These are phyloP conservation scores for Ochetophila trinervis DNA, from an alignment of 306 rosid genomes.

Conservation along the genomic window DNA sequence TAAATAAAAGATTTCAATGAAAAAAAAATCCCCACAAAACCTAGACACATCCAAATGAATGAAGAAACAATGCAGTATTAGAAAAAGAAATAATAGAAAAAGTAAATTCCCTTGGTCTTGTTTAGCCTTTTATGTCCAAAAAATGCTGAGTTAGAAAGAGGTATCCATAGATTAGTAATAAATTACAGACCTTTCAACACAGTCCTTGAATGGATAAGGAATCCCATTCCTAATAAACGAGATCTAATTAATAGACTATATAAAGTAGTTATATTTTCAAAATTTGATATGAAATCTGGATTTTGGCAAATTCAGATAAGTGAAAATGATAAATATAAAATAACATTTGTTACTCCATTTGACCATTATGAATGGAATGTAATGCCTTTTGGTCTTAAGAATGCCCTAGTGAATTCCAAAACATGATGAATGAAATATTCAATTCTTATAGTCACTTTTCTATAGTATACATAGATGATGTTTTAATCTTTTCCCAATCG, in stretches of 20 bases:
- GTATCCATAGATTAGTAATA: neutral
- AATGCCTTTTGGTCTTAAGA: neutral
- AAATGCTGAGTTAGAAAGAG: neutral
- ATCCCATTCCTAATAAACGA: too few relatives aligned
- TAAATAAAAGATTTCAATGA: too few relatives aligned
- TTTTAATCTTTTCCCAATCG: too few relatives aligned
- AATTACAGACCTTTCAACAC: neutral
- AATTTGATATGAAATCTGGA: too few relatives aligned
- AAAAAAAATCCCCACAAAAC: too few relatives aligned
- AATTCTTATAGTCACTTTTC: too few relatives aligned
- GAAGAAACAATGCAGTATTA: neutral
- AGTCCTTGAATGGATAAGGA: slow-evolving; percentile 1
- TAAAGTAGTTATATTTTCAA: too few relatives aligned
- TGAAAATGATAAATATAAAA: too few relatives aligned
- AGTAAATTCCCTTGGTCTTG: neutral
- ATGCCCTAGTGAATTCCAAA: neutral
- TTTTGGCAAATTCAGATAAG: too few relatives aligned
- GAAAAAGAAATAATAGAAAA: neutral
- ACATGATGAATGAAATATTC: too few relatives aligned
- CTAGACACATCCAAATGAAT: neutral
- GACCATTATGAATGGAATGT: neutral
- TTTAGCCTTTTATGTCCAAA: neutral
- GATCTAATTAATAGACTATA: too few relatives aligned
- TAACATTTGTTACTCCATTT: neutral
- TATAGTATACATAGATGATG: too few relatives aligned